Conservation (phyloP, 306 rosid genomes). For the Canavalia ensiformis region DNA sequence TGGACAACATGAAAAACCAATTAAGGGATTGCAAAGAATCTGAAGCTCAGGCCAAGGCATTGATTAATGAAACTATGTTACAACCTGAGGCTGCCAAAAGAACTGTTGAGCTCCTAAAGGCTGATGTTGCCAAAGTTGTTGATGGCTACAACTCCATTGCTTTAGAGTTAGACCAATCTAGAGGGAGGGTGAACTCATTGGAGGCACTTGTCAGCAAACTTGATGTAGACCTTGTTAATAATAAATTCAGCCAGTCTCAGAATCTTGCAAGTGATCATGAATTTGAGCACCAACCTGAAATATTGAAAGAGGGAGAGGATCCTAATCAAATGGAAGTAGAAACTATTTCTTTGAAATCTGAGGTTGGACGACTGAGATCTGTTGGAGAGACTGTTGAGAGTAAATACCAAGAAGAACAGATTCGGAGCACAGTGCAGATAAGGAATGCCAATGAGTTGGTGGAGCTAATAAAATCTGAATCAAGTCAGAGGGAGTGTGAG, state of each 20-base stretch:
- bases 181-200: slow-evolving; percentile 59
- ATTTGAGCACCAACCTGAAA: slow-evolving; percentile 47
- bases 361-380: slow-evolving; percentile 62
- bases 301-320: slow-evolving; percentile 38
- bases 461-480: slow-evolving; percentile 73
- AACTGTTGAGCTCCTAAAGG: slow-evolving; percentile 66
- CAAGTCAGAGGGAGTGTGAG: slow-evolving; percentile 59
- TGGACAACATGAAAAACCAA: slow-evolving; percentile 70
- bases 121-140: slow-evolving; percentile 62
- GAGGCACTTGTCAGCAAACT: slow-evolving; percentile 69
- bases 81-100: slow-evolving; percentile 78
- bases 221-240: slow-evolving; percentile 42
- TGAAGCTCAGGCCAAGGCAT: slow-evolving; percentile 70
- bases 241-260: slow-evolving; percentile 29
- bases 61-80: slow-evolving; percentile 65
- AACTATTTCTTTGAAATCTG: slow-evolving; percentile 62
- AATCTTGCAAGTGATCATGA: slow-evolving; percentile 31
- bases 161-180: slow-evolving; percentile 71
- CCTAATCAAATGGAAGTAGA: slow-evolving; percentile 55
- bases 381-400: slow-evolving; percentile 76
- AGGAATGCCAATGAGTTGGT: slow-evolving; percentile 69
- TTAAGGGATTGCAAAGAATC: slow-evolving; percentile 66
- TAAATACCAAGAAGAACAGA: slow-evolving; percentile 78
- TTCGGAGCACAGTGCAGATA: slow-evolving; percentile 69
- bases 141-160: slow-evolving; percentile 66